Evolutionary conservation across 305 asterid genomes (phyloP).

Genomic region (Fraxinus baroniana): DNA sequence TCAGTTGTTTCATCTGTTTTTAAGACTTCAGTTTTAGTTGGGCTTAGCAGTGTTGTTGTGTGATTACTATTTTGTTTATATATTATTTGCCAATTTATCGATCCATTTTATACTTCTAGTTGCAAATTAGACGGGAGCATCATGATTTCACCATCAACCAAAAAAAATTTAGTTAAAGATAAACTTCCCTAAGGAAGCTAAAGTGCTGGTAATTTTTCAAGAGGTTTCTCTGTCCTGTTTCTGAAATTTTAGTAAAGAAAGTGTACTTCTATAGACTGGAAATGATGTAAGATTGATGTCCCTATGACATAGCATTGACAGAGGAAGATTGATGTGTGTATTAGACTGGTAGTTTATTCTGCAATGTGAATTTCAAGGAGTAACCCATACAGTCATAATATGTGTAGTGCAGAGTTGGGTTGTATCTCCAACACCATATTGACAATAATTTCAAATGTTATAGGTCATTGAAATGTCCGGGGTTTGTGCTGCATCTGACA

Average conservation of each 20-base stretch:
- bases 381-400: conserved; percentile 6
- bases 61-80: not conserved
- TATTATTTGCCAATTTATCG: not conserved
- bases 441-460: conserved; percentile 21
- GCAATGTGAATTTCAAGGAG: not conserved
- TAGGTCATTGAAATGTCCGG: conserved; percentile 99
- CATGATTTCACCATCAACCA: not conserved
- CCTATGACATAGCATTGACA: not conserved
- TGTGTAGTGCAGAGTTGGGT: not conserved
- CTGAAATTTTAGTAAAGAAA: not conserved
- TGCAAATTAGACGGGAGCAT: not conserved
- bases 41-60: not conserved
- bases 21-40: not conserved
- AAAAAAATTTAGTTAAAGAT: not conserved
- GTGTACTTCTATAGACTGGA: not conserved
- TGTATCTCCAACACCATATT: conserved; percentile 16
- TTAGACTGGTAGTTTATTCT: conserved; percentile 7
- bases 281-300: conserved; percentile 1
- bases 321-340: not conserved
- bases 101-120: not conserved
- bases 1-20: not conserved
- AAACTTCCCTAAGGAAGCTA: not conserved
- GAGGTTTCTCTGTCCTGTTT: not conserved
- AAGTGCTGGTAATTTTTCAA: not conserved
- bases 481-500: conserved; percentile 99